These are phyloP conservation scores for Wickerhamomyces sydowiorum DNA, from an alignment of 805 yeast species.

Conservation along the genomic window DNA sequence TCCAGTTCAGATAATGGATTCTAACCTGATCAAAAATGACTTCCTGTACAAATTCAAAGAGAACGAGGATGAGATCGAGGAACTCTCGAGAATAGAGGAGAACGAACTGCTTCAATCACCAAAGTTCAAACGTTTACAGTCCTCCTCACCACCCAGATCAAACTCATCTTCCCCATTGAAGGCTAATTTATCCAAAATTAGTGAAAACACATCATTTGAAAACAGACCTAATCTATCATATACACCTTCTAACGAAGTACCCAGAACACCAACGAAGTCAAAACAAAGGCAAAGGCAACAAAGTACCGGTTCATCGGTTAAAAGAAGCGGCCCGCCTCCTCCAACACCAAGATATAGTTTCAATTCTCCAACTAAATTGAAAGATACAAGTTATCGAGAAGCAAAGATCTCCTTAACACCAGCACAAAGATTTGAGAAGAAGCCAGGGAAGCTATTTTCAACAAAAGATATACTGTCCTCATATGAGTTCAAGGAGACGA, in stretches of 20 bases:
- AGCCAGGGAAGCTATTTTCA: conserved; percentile 24
- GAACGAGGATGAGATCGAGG: conserved; percentile 15
- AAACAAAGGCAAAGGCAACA: conserved; percentile 6
- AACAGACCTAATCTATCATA: conserved; percentile 18
- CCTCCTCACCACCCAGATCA: conserved; percentile 20
- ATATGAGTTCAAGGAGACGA: conserved; percentile 49
- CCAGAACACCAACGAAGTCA: conserved; percentile 20
- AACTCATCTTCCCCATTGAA: conserved; percentile 18
- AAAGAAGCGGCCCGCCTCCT: too few relatives aligned
- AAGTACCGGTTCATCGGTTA: too few relatives aligned
- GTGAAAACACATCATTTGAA: conserved; percentile 13
- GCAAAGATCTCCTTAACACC: conserved; percentile 33
- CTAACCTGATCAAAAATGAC: conserved; percentile 1
- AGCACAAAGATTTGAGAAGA: conserved; percentile 44
- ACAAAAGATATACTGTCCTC: conserved; percentile 26
- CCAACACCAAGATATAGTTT: conserved; percentile 5
- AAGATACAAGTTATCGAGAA: not conserved
- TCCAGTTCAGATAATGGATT: not conserved
- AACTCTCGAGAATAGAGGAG: conserved; percentile 20
- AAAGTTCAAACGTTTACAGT: conserved; percentile 18
- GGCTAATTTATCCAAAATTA: conserved; percentile 3
- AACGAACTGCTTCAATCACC: conserved; percentile 22
- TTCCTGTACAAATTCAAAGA: conserved; percentile 21
- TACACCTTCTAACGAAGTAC: conserved; percentile 7
- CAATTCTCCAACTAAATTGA: conserved; percentile 12